Base-by-base conservation (phyloP, 2,329 filamentous ascomycete species). In the Thermoascus crustaceus region DNA sequence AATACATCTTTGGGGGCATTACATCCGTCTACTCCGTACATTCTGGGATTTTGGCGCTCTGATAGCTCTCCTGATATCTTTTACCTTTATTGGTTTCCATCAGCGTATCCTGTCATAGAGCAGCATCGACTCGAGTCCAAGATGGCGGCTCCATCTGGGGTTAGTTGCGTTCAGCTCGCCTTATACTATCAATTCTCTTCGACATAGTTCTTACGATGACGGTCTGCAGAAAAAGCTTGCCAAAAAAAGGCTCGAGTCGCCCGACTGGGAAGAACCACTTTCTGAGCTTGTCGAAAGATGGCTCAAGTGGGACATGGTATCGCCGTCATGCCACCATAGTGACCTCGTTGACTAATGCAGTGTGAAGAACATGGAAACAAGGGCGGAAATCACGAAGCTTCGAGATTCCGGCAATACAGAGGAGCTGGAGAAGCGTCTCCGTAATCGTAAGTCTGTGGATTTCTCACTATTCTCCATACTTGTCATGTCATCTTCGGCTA, bases 241-340 rank as follows among this genome's bases (percentile, higher is more conserved):
- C n/a, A n/a, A n/a, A n/a, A n/a, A n/a, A n/a, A n/a, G n/a, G n/a
- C n/a, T n/a, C n/a, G n/a, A n/a, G n/a, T n/a, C n/a, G n/a, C n/a
- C n/a, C 13, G 18, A 13, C 16, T 10, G 26, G 19, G 41, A 65
- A 60, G 49, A 54, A 42, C 46, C 58, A 4, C 45, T 64, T 24
- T 52, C 51, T 29, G 49, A 46, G 10, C 57, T 77, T 38, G 68
- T 72, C 36, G 48, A 68, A 44, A 67, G 67, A 57, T 79, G 75
- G 75, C 63, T 79, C n/a, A 60, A 67, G 39, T 67, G 74, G 47
- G 75, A 79, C 52, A 55, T 69, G 52, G 63, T 66, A 54, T 13
- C 33, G 37, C 30, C 11, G 8, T 8, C 10, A 27, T 23, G 18
- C 24, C 25, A 24, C 37, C 10, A 7, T 29, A 9, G 9, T 9